These are phyloP conservation scores for Cladophialophora immunda DNA, from an alignment of 2,329 filamentous ascomycete species.

Conservation along the genomic window DNA sequence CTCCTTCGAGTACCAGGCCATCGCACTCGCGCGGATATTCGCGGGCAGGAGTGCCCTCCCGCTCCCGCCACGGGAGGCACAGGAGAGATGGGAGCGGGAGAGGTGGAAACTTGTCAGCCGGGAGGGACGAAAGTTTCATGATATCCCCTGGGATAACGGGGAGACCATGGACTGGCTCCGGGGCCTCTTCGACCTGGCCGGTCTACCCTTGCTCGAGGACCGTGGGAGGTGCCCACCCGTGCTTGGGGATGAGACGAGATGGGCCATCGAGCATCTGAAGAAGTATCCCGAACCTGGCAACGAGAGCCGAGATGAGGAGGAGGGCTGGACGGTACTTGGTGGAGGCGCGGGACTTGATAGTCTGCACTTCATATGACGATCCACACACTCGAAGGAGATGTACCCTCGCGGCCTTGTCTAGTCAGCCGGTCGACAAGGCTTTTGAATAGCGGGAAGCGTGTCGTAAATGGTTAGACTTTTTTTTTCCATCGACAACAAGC, in stretches of 20 bases:
- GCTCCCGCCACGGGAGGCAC: conserved; percentile 60
- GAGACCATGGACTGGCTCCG: conserved; percentile 38
- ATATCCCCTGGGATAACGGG: conserved; percentile 38
- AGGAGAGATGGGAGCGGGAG: conserved; percentile 66
- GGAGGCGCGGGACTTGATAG: not conserved
- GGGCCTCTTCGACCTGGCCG: conserved; percentile 35
- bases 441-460: not conserved
- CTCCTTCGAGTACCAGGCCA: conserved; percentile 74
- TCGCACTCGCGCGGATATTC: conserved; percentile 66
- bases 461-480: no score
- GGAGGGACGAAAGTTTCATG: conserved; percentile 37
- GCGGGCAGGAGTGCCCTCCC: conserved; percentile 57
- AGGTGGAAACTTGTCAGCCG: conserved; percentile 43
- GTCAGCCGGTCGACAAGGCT: not conserved
- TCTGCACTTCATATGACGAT: conserved; percentile 7
- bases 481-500: no score
- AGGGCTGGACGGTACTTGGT: not conserved
- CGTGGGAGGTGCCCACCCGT: conserved; percentile 37
- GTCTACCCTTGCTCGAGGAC: conserved; percentile 37
- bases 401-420: not conserved
- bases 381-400: not conserved
- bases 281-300: conserved; percentile 25
- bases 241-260: conserved; percentile 38
- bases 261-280: conserved; percentile 40
- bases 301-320: conserved; percentile 3